These are phyloP conservation scores for Calonectria hongkongensis DNA, from an alignment of 2,329 filamentous ascomycete genomes.

Conservation along the genomic window DNA sequence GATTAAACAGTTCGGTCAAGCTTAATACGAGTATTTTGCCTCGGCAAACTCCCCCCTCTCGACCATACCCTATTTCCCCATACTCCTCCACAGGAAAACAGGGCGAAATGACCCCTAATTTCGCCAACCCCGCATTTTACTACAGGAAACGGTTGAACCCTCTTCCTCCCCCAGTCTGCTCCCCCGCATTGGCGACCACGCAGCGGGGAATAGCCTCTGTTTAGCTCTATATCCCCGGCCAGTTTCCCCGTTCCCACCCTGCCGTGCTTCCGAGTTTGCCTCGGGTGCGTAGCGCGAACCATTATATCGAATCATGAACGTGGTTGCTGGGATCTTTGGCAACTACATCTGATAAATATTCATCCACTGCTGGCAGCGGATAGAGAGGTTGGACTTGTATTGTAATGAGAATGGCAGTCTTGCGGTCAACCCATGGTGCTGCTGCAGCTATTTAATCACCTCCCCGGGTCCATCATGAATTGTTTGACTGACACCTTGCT, in stretches of 20 bases:
- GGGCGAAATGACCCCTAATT: slow-evolving; percentile 8
- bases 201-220: slow-evolving; percentile 28
- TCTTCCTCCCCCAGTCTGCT: slow-evolving; percentile 32
- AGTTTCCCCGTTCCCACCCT: slow-evolving; percentile 21
- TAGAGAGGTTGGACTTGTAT: neutral
- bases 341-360: slow-evolving; percentile 31
- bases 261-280: slow-evolving; percentile 26
- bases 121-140: slow-evolving; percentile 31
- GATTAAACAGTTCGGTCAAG: neutral
- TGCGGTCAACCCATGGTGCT: neutral
- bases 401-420: neutral
- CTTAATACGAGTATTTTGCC: slow-evolving; percentile 4
- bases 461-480: neutral
- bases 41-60: slow-evolving; percentile 18
- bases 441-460: slow-evolving; percentile 13
- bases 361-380: slow-evolving; percentile 13
- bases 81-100: slow-evolving; percentile 11
- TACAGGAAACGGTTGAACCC: slow-evolving; percentile 17
- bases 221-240: slow-evolving; percentile 3
- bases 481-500: neutral
- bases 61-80: neutral
- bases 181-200: slow-evolving; percentile 26
- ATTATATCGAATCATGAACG: slow-evolving; percentile 11
- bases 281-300: slow-evolving; percentile 30
- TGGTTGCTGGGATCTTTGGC: neutral